phyloP scores from a whole-genome alignment of 73 alveolate genomes.

The Paramecium caudatum region DNA sequence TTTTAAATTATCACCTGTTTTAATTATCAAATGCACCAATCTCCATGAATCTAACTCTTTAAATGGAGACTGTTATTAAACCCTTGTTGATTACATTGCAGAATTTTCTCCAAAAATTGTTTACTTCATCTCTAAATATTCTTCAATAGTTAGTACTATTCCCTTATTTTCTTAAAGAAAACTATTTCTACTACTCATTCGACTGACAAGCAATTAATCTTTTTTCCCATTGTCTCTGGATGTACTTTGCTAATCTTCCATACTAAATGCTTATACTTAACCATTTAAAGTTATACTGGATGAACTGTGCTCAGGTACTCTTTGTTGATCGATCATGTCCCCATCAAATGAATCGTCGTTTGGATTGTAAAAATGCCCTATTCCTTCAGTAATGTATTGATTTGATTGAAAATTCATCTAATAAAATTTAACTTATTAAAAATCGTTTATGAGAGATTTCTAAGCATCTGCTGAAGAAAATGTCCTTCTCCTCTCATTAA shows the following conservation, averaged over 20 bases:
- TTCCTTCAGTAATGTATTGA: background rate
- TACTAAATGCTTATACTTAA: constrained; percentile 7
- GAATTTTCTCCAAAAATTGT: constrained; percentile 72
- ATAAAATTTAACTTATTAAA: constrained; percentile 11
- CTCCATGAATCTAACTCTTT: constrained; percentile 68
- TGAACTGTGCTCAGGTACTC: constrained; percentile 4
- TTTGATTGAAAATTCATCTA: background rate
- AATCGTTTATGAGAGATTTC: background rate
- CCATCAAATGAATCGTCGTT: background rate
- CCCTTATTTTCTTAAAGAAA: constrained; percentile 23
- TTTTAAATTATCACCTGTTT: constrained; percentile 82
- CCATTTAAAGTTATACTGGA: background rate
- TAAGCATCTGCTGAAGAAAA: constrained; percentile 13
- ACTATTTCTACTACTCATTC: constrained; percentile 39
- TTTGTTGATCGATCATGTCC: background rate
- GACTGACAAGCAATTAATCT: background rate
- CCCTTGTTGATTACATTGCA: constrained; percentile 29
- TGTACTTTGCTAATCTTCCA: background rate
- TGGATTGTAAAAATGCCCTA: background rate
- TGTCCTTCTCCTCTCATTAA: constrained; percentile 1
- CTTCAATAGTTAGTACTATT: constrained; percentile 33
- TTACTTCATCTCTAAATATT: constrained; percentile 52
- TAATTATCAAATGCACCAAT: constrained; percentile 58
- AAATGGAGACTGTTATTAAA: constrained; percentile 61
- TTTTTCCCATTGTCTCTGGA: background rate